Evolutionary conservation across 208 protist genomes (phyloP), one percentile per base, ranked within the genome.

Genomic region (Trypanosoma avium): DNA sequence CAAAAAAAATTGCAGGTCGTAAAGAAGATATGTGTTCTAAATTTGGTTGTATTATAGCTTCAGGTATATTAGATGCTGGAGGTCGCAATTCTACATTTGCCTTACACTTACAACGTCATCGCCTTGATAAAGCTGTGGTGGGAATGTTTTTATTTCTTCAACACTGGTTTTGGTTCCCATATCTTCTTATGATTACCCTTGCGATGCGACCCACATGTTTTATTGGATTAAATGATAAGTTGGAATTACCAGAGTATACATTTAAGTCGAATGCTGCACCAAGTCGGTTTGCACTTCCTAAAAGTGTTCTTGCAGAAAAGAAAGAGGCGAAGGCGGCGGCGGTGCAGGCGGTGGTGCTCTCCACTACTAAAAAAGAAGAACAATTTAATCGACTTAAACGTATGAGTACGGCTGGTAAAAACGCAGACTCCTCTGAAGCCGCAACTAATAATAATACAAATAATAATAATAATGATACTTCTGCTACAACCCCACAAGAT

Each of bases 161-260:
- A 86, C 98, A 99, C 81, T 99, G 99, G 99, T 99, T 98, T 79
- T 99, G 99, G 98, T 98, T 97, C 79, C 98, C 99, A 27, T 97
- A 99, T 61, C 76, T 92, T 30, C 92, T 99, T 46, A 99, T 99
- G 82, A 63, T 99, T n/a, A 88, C 93, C 17, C 73, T 99, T 12
- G 84, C 98, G 10, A 96, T 99, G 73, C 90, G 82, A 24, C 98
- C 98, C 6, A 99, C 98, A 9, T 93, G 97, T 58, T 82, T 99
- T 58, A 99, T 99, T 67, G 97, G 89, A 26, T 80, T 99, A 27
- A 99, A 99, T 81, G 79, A 94, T 38, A 82, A 99, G 53, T 85
- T 99, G 4, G 85, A 99, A 54, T 91, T 99, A 73, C 97, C 96
- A 6, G 77, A 94, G 75, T 98, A 96, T 76, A 58, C 60, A 0